Conservation (phyloP, 495 filamentous ascomycete genomes). For the Penicillium flavigenum region DNA sequence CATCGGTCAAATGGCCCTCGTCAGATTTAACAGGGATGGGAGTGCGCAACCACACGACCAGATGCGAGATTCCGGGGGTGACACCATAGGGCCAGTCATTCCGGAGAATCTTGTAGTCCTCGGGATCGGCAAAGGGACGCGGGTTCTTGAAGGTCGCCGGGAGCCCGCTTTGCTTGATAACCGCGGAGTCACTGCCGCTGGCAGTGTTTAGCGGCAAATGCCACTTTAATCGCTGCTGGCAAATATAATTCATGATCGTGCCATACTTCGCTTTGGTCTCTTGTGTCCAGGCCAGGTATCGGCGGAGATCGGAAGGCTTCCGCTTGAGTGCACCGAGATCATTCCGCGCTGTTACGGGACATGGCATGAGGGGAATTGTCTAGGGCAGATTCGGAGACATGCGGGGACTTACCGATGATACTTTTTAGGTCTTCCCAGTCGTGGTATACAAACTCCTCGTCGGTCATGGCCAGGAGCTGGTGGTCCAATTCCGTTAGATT, state of each 20-base stretch:
- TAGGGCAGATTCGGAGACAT: constrained; percentile 10
- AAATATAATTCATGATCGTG: constrained; percentile 72
- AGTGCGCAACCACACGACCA: constrained; percentile 61
- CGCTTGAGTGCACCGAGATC: constrained; percentile 74
- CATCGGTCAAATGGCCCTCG: constrained; percentile 72
- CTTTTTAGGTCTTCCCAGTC: constrained; percentile 66
- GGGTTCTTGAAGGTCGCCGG: constrained; percentile 38
- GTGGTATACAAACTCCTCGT: constrained; percentile 66
- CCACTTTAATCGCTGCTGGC: constrained; percentile 74
- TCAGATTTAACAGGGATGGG: constrained; percentile 46
- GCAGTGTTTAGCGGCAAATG: constrained; percentile 28
- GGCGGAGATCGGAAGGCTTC: constrained; percentile 76
- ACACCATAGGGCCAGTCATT: constrained; percentile 96
- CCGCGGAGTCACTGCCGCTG: constrained; percentile 11
- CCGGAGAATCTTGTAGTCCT: constrained; percentile 71
- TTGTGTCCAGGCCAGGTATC: constrained; percentile 78
- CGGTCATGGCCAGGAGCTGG: constrained; percentile 63
- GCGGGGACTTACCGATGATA: constrained; percentile 60
- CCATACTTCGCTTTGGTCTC: constrained; percentile 71
- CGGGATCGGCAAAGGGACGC: constrained; percentile 64
- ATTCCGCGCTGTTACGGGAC: constrained; percentile 55
- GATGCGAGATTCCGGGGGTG: constrained; percentile 61
- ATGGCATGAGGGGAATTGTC: constrained; percentile 15
- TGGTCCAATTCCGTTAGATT: constrained; percentile 65
- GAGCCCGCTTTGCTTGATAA: constrained; percentile 24